phyloP scores from a whole-genome alignment of 768 basidiomycete genomes.

The Russula foetens region DNA sequence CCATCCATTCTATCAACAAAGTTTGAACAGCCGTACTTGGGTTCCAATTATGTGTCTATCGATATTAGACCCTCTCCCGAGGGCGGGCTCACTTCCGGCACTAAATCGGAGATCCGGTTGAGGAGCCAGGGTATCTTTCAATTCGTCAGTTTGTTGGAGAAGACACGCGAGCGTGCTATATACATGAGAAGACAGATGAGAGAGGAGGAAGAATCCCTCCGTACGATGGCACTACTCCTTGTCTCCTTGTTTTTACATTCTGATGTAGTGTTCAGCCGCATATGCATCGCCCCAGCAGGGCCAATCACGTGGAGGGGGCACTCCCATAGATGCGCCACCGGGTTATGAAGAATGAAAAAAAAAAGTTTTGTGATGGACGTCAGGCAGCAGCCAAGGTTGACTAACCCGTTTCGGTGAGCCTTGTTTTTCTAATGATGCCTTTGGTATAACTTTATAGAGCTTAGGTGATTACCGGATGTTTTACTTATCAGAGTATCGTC shows the following conservation, averaged over 20 bases:
- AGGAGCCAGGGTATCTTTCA: slow-evolving; percentile 62
- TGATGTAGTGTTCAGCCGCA: slow-evolving; percentile 10
- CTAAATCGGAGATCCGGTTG: slow-evolving; percentile 59
- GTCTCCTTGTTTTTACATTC: not conserved
- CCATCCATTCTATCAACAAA: slow-evolving; percentile 56
- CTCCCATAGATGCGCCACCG: slow-evolving; percentile 25
- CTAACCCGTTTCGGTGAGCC: slow-evolving; percentile 7
- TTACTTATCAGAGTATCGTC: not conserved
- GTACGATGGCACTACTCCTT: slow-evolving; percentile 34
- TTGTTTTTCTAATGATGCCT: not conserved
- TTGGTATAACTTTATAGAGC: not conserved
- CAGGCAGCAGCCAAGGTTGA: not conserved
- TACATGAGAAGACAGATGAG: slow-evolving; percentile 60
- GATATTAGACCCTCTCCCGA: slow-evolving; percentile 57
- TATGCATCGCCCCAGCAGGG: slow-evolving; percentile 19
- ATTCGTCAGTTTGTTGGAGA: slow-evolving; percentile 66
- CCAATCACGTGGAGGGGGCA: slow-evolving; percentile 13
- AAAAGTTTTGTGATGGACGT: not conserved
- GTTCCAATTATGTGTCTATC: slow-evolving; percentile 56
- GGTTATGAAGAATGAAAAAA: slow-evolving; percentile 22
- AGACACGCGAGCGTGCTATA: slow-evolving; percentile 65
- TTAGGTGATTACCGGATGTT: not conserved
- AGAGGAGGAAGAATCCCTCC: slow-evolving; percentile 53
- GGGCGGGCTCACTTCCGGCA: slow-evolving; percentile 60
- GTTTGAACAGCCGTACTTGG: slow-evolving; percentile 72